Evolutionary conservation across 31 red algal genomes (phyloP).

Genomic region (Asparagopsis taxiformis): DNA sequence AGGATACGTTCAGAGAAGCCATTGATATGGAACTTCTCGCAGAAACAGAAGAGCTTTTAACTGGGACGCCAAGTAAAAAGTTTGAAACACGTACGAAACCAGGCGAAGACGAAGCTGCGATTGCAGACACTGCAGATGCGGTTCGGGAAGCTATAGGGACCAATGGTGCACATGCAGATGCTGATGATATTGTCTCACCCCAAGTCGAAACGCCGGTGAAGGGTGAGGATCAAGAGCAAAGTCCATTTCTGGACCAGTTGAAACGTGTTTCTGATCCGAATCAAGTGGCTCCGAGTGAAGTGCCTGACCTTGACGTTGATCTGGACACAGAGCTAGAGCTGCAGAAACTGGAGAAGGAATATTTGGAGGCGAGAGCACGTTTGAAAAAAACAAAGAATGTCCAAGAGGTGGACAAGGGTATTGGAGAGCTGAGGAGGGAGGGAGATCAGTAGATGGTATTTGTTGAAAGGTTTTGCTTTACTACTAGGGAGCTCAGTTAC

Average conservation of each 20-base stretch:
- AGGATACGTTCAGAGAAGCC: conserved; percentile 59
- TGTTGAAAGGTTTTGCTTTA: too few species aligned
- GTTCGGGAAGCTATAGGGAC: neutral
- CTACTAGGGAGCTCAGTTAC: too few species aligned
- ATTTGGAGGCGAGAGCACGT: conserved; percentile 34
- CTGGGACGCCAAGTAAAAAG: neutral
- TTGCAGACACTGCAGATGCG: neutral
- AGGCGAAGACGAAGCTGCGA: neutral
- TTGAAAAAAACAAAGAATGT: conserved; percentile 29
- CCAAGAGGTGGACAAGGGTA: conserved; percentile 1
- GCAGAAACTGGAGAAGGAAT: conserved; percentile 36
- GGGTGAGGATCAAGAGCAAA: neutral
- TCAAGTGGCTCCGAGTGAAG: conserved; percentile 31
- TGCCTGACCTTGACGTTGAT: conserved; percentile 37
- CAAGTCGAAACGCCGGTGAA: neutral
- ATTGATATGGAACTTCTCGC: conserved; percentile 48
- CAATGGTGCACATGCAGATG: too few species aligned
- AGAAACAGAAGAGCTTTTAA: conserved; percentile 4
- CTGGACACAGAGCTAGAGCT: conserved; percentile 30
- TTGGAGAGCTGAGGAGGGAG: conserved; percentile 12
- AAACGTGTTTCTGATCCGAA: conserved; percentile 45
- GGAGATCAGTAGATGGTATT: conserved; percentile 5
- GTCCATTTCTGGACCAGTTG: conserved; percentile 49
- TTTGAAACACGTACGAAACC: neutral
- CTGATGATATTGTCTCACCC: neutral